phyloP scores from a whole-genome alignment of 2,329 filamentous ascomycete species.

The Microsporum audouinii region DNA sequence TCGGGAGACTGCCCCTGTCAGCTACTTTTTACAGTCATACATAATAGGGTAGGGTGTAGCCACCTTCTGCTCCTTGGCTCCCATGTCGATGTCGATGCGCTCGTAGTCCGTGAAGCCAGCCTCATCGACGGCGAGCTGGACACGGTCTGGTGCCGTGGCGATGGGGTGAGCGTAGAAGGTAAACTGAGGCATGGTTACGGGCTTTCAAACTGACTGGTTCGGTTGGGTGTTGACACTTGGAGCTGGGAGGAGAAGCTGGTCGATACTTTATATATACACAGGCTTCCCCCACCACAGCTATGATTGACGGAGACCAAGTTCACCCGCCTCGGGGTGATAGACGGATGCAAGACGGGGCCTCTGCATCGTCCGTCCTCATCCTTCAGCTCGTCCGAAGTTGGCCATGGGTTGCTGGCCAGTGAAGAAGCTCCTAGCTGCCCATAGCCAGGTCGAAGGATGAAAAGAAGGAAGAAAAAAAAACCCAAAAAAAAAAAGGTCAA shows the following conservation, averaged over 20 bases:
- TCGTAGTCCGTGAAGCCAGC: conserved; percentile 36
- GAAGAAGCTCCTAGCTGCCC: neutral
- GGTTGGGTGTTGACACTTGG: neutral
- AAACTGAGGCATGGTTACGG: conserved; percentile 17
- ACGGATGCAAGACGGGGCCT: no score
- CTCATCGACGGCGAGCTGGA: conserved; percentile 35
- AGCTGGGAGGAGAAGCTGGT: neutral
- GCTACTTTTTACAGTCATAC: neutral
- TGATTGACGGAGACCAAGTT: neutral
- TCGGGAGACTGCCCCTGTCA: conserved; percentile 16
- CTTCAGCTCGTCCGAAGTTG: neutral
- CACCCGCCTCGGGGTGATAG: neutral
- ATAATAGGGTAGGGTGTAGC: neutral
- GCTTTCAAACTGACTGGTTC: neutral
- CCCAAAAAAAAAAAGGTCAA: neutral
- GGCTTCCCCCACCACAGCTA: neutral
- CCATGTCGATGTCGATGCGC: conserved; percentile 29
- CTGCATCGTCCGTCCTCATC: neutral
- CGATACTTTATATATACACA: neutral
- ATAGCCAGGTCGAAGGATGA: neutral
- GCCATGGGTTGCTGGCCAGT: no score
- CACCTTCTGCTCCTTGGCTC: conserved; percentile 36
- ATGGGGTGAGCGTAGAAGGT: conserved; percentile 33
- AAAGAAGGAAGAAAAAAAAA: neutral
- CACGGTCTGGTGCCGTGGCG: conserved; percentile 36